Evolutionary conservation across 176 grass and related monocot species (phyloP).

Genomic region (Dendrocalamus sinicus): DNA sequence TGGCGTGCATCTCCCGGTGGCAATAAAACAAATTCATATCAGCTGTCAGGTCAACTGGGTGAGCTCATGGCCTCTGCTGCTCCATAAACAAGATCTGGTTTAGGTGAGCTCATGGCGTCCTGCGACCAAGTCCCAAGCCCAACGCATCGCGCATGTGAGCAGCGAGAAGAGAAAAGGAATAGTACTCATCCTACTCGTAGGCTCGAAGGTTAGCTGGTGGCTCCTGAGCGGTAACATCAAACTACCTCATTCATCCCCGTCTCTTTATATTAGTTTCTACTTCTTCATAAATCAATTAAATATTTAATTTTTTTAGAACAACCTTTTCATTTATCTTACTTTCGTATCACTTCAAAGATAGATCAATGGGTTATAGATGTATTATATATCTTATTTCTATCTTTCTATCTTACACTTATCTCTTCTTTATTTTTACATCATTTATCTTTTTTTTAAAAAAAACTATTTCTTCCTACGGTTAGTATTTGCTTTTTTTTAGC

Average conservation of each 20-base stretch:
- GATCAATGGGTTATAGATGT: too few relatives aligned
- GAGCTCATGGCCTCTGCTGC: conserved; percentile 7
- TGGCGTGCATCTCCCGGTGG: background rate
- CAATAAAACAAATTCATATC: background rate
- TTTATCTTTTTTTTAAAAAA: too few relatives aligned
- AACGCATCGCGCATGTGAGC: conserved; percentile 19
- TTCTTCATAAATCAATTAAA: too few relatives aligned
- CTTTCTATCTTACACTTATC: too few relatives aligned
- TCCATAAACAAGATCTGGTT: background rate
- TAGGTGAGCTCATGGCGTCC: background rate
- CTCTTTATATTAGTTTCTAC: background rate
- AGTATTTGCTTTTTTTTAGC: too few relatives aligned
- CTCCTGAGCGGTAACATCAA: conserved; percentile 31
- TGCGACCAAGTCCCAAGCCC: background rate
- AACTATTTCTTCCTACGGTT: too few relatives aligned
- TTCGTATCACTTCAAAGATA: too few relatives aligned
- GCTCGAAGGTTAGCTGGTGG: background rate
- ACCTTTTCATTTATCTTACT: too few relatives aligned
- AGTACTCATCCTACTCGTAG: background rate
- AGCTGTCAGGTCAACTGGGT: conserved; percentile 29
- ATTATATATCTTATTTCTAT: too few relatives aligned
- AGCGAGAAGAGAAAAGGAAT: background rate
- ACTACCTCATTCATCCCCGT: background rate
- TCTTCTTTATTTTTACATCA: too few relatives aligned
- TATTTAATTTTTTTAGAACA: too few relatives aligned